phyloP scores from a whole-genome alignment of 306 rosid species.

The Amphicarpaea edgeworthii region DNA sequence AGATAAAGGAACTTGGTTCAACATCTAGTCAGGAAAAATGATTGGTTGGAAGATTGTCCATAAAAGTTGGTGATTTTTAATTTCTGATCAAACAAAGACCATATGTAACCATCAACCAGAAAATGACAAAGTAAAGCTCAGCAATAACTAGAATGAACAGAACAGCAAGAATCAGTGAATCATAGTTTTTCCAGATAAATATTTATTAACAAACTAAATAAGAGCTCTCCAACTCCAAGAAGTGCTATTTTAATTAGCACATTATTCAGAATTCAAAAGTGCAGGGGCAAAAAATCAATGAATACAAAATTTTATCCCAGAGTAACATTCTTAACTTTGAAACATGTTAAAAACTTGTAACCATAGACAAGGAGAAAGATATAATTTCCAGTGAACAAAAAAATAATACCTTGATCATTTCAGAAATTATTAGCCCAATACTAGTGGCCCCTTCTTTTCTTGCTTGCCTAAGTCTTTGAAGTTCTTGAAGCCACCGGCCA shows the following conservation, averaged over 20 bases:
- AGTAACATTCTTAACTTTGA: slow-evolving; percentile 17
- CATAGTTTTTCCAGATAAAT: slow-evolving; percentile 37
- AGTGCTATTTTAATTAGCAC: slow-evolving; percentile 26
- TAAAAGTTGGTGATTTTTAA: slow-evolving; percentile 22
- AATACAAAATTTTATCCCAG: slow-evolving; percentile 9
- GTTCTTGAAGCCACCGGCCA: slow-evolving; percentile 99
- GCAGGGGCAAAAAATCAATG: slow-evolving; percentile 27
- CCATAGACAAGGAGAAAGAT: slow-evolving; percentile 31
- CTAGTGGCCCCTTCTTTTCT: slow-evolving; percentile 99
- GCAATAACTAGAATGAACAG: slow-evolving; percentile 30
- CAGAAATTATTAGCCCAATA: slow-evolving; percentile 86
- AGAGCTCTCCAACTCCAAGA: slow-evolving; percentile 35
- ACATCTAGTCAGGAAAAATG: slow-evolving; percentile 39
- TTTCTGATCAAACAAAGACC: slow-evolving; percentile 36
- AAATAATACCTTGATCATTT: slow-evolving; percentile 86
- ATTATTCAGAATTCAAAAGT: slow-evolving; percentile 27
- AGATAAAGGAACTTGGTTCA: slow-evolving; percentile 23
- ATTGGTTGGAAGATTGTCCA: slow-evolving; percentile 28
- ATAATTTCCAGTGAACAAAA: slow-evolving; percentile 8
- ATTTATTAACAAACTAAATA: slow-evolving; percentile 30
- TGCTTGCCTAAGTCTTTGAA: slow-evolving; percentile 95
- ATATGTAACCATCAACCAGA: slow-evolving; percentile 13
- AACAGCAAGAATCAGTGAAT: slow-evolving; percentile 24
- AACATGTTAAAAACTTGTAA: slow-evolving; percentile 3
- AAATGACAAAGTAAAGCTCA: slow-evolving; percentile 1